Evolutionary conservation across 208 protist genomes (phyloP), one percentile per base, ranked within the genome.

Genomic region (Trypanosoma scelopori): DNA sequence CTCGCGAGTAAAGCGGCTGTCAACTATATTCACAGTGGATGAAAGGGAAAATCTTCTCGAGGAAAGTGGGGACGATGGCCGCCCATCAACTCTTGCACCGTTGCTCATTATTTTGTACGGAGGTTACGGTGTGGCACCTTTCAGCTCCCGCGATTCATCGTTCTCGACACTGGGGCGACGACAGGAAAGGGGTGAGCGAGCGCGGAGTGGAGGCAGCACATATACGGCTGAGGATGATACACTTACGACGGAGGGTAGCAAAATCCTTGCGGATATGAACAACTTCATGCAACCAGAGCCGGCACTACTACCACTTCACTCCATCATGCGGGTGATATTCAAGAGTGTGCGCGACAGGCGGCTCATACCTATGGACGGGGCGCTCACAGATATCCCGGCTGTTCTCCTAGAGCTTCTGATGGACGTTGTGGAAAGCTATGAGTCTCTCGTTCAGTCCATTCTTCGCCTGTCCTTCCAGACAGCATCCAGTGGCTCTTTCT

Each of bases 41-140:
- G 9, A 20, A 35, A 30, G 28, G 30, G 20, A 39, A 63, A 22
- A 23, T 0, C n/a, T 4, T 16, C 11, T 58, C 32, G 32, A 37
- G 11, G 42, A 20, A 43, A 55, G 46, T 55, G 47, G 1, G 41
- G 30, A 45, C 16, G 49, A 45, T 11, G 41, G 65, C 41, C 74
- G 79, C 3, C 79, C 79, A 5, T 25, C 20, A 27, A 72, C 49
- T 15, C 46, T 81, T 37, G 53, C 67, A 32, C 74, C 79, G 18
- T 55, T 79, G 27, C 68, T 81, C 23, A 66, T 78, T 20, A 55
- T 68, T 43, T 72, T 67, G 7, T 62, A 81, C 65, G 79, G 79
- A 45, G 79, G 79, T 9, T 85, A 81, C 49, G 79, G 79, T 27
- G 48, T 73, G 0, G 79, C 79, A 32, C 79, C 79, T 9, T 85